Evolutionary conservation across 345 rosid genomes (phyloP).

Genomic region (Brassica cretica): DNA sequence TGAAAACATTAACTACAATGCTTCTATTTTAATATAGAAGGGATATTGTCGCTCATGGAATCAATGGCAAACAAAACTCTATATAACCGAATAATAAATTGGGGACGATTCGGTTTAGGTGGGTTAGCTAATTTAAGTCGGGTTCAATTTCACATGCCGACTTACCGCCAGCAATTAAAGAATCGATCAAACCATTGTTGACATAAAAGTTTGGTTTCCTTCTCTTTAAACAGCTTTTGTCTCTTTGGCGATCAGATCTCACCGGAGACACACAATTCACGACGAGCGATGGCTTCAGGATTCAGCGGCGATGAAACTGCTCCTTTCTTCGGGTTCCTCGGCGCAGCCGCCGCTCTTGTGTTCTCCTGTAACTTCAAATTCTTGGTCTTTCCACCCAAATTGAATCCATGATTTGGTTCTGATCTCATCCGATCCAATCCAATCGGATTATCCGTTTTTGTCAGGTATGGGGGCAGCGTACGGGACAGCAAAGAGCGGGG

Average conservation of each 20-base stretch:
- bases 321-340: conserved; percentile 88
- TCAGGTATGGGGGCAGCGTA: conserved; percentile 86
- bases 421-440: not conserved
- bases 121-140: conserved; percentile 5
- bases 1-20: too few relatives aligned
- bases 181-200: not conserved
- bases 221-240: not conserved
- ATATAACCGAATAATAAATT: not conserved
- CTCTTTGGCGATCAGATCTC: conserved; percentile 37
- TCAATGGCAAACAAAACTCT: not conserved
- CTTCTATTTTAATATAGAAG: too few relatives aligned
- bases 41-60: too few relatives aligned
- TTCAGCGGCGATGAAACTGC: conserved; percentile 90
- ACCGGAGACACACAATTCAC: conserved; percentile 5
- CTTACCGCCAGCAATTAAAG: conserved; percentile 15
- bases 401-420: not conserved
- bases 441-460: not conserved
- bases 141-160: conserved; percentile 20
- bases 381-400: not conserved
- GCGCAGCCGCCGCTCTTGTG: conserved; percentile 88
- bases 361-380: conserved; percentile 63
- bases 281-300: conserved; percentile 48
- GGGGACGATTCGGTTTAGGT: conserved; percentile 14
- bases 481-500: conserved; percentile 84
- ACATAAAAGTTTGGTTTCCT: not conserved